A percentile compares a stretch with the other conserved stretches of the same genome.
Evolutionary conservation across 371 early-diverging fungal genomes (phyloP).

Genomic region (Apophysomyces sp.): DNA sequence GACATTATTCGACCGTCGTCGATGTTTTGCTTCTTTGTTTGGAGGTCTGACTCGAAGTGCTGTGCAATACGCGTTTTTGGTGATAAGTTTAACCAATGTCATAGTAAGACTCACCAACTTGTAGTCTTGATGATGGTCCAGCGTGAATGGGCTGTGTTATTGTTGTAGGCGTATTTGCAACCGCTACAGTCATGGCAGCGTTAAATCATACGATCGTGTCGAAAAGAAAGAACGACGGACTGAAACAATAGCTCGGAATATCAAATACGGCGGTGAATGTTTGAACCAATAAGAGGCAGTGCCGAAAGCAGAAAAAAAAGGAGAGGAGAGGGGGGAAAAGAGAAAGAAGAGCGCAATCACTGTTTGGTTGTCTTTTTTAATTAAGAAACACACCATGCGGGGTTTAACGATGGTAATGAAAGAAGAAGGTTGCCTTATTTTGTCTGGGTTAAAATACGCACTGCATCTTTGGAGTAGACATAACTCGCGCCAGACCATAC

Average conservation of each 20-base stretch:
- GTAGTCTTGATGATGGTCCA: neutral
- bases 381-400: constrained; percentile 1
- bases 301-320: neutral
- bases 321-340: neutral
- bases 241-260: constrained; percentile 1
- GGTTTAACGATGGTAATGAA: neutral
- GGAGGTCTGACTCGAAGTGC: constrained; percentile 10
- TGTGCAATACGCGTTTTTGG: neutral
- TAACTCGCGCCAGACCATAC: constrained; percentile 81
- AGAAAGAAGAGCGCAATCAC: neutral
- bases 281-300: neutral
- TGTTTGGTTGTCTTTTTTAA: neutral
- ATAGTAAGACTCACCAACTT: neutral
- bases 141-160: neutral
- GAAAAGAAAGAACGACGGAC: constrained; percentile 1
- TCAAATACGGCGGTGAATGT: neutral
- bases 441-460: constrained; percentile 50
- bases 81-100: too few species aligned
- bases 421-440: neutral
- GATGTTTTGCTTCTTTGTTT: neutral
- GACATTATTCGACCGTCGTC: neutral
- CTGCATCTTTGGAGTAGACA: constrained; percentile 74
- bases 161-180: neutral
- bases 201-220: neutral
- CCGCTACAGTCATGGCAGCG: neutral